Evolutionary conservation across 495 filamentous ascomycete genomes (phyloP).

Genomic region (Oidiodendron maius): DNA sequence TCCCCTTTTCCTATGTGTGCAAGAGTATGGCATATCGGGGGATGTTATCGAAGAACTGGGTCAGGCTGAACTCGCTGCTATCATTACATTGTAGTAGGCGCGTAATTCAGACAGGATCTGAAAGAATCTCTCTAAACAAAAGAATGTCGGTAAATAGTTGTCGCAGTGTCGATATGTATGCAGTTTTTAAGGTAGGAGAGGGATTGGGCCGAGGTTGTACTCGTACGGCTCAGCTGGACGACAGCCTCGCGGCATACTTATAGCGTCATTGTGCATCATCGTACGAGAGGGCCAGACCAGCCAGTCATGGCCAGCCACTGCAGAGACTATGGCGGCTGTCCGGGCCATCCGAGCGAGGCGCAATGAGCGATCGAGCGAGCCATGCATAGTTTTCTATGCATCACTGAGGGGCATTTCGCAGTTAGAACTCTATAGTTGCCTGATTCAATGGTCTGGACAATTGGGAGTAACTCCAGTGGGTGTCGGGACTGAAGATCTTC

Average conservation of each 20-base stretch:
- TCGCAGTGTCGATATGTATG: not conserved
- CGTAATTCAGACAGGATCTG: no score
- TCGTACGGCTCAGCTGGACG: not conserved
- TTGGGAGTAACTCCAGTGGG: no score
- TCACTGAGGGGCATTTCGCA: no score
- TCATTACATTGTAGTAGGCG: slow-evolving; percentile 5
- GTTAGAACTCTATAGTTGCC: no score
- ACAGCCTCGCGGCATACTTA: no score
- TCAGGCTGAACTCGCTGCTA: slow-evolving; percentile 5
- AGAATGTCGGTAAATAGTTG: slow-evolving; percentile 6
- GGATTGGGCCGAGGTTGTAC: slow-evolving; percentile 4
- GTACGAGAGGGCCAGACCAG: not conserved
- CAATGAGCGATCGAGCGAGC: no score
- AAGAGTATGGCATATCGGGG: slow-evolving; percentile 12
- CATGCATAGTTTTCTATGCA: not conserved
- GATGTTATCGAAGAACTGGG: slow-evolving; percentile 7
- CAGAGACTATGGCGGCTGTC: not conserved
- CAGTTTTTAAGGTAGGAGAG: not conserved
- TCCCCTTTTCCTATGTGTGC: no score
- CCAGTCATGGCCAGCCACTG: no score
- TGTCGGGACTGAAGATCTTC: no score
- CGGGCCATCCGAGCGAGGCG: no score
- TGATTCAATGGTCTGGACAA: no score
- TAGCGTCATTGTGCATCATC: not conserved
- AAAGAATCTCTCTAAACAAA: slow-evolving; percentile 5